A percentile compares a stretch with the other conserved stretches of the same genome.
These are phyloP conservation scores for Nakazawaea wyomingensis DNA, from an alignment of 805 yeast genomes.

Conservation along the genomic window DNA sequence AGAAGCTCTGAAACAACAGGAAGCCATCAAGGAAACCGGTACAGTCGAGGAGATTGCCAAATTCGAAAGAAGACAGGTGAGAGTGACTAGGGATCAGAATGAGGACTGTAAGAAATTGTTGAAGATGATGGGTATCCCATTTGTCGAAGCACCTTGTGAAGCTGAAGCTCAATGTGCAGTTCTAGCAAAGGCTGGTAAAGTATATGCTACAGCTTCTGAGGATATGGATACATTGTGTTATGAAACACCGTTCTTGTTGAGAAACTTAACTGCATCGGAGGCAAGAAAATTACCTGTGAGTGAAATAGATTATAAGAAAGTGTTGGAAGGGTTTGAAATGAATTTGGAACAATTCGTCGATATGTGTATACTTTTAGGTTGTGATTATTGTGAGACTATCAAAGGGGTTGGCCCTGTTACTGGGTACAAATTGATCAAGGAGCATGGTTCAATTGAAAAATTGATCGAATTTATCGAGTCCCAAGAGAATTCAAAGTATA, in stretches of 20 bases:
- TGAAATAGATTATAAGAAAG: slow-evolving; percentile 65
- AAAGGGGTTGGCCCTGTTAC: slow-evolving; percentile 96
- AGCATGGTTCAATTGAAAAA: slow-evolving; percentile 76
- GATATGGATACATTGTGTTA: slow-evolving; percentile 99
- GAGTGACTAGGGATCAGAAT: slow-evolving; percentile 85
- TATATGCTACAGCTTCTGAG: slow-evolving; percentile 95
- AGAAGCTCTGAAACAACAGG: slow-evolving; percentile 74
- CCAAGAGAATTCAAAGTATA: slow-evolving; percentile 55
- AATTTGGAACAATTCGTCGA: slow-evolving; percentile 75
- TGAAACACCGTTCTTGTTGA: slow-evolving; percentile 72
- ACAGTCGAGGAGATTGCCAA: slow-evolving; percentile 70
- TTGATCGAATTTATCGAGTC: slow-evolving; percentile 61
- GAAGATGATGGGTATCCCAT: slow-evolving; percentile 92
- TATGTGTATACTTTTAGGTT: slow-evolving; percentile 87
- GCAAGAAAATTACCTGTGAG: slow-evolving; percentile 90
- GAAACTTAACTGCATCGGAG: slow-evolving; percentile 92
- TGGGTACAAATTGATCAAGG: slow-evolving; percentile 82
- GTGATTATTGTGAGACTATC: slow-evolving; percentile 96
- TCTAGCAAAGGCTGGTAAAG: slow-evolving; percentile 83
- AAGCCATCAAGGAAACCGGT: slow-evolving; percentile 73
- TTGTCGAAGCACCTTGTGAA: slow-evolving; percentile 90
- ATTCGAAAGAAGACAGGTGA: slow-evolving; percentile 81
- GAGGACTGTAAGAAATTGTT: slow-evolving; percentile 86
- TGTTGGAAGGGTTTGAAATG: slow-evolving; percentile 74
- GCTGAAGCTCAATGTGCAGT: slow-evolving; percentile 99